Base-by-base conservation (phyloP, 192 early-diverging fungal species). In the Linnemannia elongata region DNA sequence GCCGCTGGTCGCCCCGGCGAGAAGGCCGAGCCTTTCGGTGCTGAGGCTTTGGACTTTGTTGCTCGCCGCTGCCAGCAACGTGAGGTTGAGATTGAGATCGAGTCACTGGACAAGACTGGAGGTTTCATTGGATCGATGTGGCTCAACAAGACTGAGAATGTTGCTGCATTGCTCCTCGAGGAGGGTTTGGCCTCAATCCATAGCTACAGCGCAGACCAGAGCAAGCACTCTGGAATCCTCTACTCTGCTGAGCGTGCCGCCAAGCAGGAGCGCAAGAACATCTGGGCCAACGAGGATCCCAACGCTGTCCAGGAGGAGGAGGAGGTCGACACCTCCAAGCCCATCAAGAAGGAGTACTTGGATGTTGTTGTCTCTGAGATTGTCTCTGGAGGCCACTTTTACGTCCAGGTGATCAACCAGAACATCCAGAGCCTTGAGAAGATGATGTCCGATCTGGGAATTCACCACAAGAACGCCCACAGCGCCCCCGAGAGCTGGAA, bases 111-210 rank as follows among this genome's bases (percentile, higher is more conserved):
- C 87, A 97, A 98, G 90, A 93, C 93, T 45, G 98, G 98, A 44
- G 95, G 94, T 3, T 99, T 99, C 76, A 96, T 99, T 77, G 98
- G 98, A 20, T 89, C 94, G n/a, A 82, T 99, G 81, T 97, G 94
- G 88, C 80, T 94, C 15, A 86, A 89, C 77, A 92, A 93, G 49
- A 89, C 80, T 45, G 88, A 93, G 41, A 98, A 96, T 82, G 83
- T 97, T 52, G 94, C 96, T 2, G 90, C 94, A n/a, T 74, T 88
- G 22, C 90, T 99, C 52, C 88, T 99, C 72, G 90, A 94, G 63
- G 90, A 92, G 49, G 98, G 98, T 39, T 91, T 97, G 68, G 97
- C 97, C n/a, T 88, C 89, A 4, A 87, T 99, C 33, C 96, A 98
- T 80, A 93, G 94, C 49, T 96, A 94, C 89, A 96, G 95, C 79